phyloP scores from a whole-genome alignment of 306 rosid species.

The Dryas octopetala region DNA sequence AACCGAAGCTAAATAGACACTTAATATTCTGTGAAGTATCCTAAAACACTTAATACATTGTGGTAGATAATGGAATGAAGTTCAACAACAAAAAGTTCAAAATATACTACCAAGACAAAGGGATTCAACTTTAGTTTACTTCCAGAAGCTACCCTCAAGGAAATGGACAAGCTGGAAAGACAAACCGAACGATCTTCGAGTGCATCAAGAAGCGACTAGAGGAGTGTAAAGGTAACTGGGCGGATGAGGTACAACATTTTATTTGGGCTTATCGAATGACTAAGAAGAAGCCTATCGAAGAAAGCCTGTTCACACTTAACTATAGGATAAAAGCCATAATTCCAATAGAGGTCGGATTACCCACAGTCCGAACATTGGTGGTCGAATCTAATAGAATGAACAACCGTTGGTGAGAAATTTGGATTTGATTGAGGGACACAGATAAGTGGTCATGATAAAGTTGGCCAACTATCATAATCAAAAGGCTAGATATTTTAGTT shows the following conservation, averaged over 20 bases:
- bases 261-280: not conserved
- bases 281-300: not conserved
- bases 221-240: not conserved
- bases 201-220: not conserved
- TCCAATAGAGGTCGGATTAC: not conserved
- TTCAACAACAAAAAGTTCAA: not conserved
- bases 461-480: not conserved
- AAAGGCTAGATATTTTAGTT: not conserved
- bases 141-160: not conserved
- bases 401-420: not conserved
- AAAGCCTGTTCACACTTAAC: not conserved
- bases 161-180: not conserved
- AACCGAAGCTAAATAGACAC: too few species aligned
- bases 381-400: not conserved
- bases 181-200: not conserved
- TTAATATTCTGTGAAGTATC: too few species aligned
- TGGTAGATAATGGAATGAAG: not conserved
- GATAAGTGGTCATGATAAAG: not conserved
- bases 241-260: not conserved
- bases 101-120: not conserved
- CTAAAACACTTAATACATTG: too few species aligned
- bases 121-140: not conserved
- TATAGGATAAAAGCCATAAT: not conserved
- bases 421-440: not conserved
- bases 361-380: not conserved